Evolutionary conservation across 495 filamentous ascomycete species (phyloP).

Genomic region (Penicillium nucicola): DNA sequence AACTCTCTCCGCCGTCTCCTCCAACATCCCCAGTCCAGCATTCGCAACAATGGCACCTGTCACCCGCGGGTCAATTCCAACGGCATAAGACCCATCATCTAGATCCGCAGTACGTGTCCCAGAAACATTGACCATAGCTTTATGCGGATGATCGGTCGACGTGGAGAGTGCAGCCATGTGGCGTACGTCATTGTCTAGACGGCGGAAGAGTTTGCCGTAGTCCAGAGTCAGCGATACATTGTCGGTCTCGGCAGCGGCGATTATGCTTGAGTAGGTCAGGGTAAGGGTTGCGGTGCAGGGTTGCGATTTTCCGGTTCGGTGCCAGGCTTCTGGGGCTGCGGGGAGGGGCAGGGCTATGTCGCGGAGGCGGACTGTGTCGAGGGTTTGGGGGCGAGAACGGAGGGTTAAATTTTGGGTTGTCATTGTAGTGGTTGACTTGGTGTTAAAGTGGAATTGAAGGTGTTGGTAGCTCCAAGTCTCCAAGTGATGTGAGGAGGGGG

Average conservation of each 20-base stretch:
- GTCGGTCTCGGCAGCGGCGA: conserved; percentile 39
- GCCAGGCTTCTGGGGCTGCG: conserved; percentile 45
- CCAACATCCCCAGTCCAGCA: conserved; percentile 36
- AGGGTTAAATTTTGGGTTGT: conserved; percentile 31
- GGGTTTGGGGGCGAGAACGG: conserved; percentile 31
- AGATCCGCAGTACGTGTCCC: conserved; percentile 35
- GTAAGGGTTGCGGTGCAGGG: conserved; percentile 43
- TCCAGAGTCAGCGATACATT: conserved; percentile 46
- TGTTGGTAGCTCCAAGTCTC: too few relatives aligned
- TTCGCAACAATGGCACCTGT: conserved; percentile 38
- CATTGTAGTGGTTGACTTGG: conserved; percentile 16
- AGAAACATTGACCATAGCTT: conserved; percentile 29
- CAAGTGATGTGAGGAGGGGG: not conserved
- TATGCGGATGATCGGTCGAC: conserved; percentile 18
- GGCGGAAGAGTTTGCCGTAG: conserved; percentile 48
- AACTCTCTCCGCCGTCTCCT: conserved; percentile 39
- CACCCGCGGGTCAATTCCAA: conserved; percentile 37
- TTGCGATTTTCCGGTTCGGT: conserved; percentile 41
- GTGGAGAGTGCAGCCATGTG: conserved; percentile 23
- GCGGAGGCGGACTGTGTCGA: conserved; percentile 42
- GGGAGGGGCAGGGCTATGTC: conserved; percentile 44
- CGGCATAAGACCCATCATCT: conserved; percentile 10
- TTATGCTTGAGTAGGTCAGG: conserved; percentile 43
- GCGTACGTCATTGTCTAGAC: conserved; percentile 37
- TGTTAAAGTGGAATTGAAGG: not conserved